These are phyloP conservation scores for Cryptomeria japonica DNA, from an alignment of 75 land plant genomes.

Conservation along the genomic window DNA sequence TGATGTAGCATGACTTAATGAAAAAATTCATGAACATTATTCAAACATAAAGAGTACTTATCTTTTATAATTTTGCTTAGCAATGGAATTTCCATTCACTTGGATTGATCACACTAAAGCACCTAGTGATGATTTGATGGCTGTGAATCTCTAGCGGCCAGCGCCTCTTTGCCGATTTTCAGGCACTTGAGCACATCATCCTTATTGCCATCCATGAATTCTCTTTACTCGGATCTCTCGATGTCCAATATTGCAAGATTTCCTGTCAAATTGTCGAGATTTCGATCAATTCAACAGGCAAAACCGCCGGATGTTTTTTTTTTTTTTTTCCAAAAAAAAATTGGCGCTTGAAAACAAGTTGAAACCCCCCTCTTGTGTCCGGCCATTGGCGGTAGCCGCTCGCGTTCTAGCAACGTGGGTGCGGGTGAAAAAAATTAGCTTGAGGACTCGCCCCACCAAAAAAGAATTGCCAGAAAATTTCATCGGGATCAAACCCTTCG, in stretches of 20 bases:
- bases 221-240: not conserved
- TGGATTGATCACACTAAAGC: no score
- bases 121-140: no score
- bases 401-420: slow-evolving; percentile 50
- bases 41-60: no score
- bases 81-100: no score
- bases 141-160: slow-evolving; percentile 52
- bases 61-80: no score
- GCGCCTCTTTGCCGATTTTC: slow-evolving; percentile 60
- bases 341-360: no score
- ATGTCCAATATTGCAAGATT: not conserved
- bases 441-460: slow-evolving; percentile 33
- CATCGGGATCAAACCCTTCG: slow-evolving; percentile 79
- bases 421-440: slow-evolving; percentile 31
- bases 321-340: no score
- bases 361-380: slow-evolving; percentile 25
- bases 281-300: not conserved
- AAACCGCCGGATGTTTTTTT: not conserved
- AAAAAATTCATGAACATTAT: no score
- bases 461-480: slow-evolving; percentile 82
- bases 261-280: not conserved
- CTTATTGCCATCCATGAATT: slow-evolving; percentile 84
- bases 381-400: slow-evolving; percentile 11
- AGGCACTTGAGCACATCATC: slow-evolving; percentile 77
- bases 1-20: no score